phyloP scores from a whole-genome alignment of 345 rosid species.

The Erucastrum elatum region DNA sequence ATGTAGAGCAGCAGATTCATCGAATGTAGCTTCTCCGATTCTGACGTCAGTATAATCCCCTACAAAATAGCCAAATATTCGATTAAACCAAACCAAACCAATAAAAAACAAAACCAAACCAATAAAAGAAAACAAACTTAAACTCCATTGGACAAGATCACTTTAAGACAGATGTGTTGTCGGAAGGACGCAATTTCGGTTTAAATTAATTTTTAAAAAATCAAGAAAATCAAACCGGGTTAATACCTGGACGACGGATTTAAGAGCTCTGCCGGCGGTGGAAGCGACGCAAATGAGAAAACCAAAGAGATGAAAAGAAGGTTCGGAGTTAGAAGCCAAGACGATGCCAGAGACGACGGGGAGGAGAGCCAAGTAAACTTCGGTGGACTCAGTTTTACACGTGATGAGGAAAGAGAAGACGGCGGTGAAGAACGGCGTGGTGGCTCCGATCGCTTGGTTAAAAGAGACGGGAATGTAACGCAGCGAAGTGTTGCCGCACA shows the following conservation, averaged over 20 bases:
- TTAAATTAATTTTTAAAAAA: neutral
- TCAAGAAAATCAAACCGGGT: neutral
- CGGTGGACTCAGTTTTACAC: conserved; percentile 79
- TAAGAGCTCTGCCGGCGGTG: neutral
- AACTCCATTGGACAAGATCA: neutral
- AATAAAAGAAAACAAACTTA: no score
- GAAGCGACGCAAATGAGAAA: conserved; percentile 89
- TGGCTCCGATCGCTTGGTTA: conserved; percentile 95
- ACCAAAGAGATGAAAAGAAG: conserved; percentile 83
- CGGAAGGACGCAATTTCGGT: neutral
- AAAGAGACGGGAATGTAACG: conserved; percentile 95
- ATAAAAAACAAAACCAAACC: neutral
- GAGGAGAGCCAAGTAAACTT: conserved; percentile 77
- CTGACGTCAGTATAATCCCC: conserved; percentile 82
- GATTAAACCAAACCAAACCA: neutral
- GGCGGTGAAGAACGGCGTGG: conserved; percentile 97
- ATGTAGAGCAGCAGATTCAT: conserved; percentile 89
- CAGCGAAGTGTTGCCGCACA: conserved; percentile 88
- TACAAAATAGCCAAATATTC: conserved; percentile 41
- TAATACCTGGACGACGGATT: neutral
- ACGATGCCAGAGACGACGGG: conserved; percentile 94
- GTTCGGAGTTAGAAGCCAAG: conserved; percentile 86
- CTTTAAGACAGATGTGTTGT: neutral
- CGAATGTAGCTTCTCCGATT: conserved; percentile 91
- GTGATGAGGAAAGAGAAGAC: conserved; percentile 80